These are phyloP conservation scores for Geotrichum carabidarum DNA, from an alignment of 1,139 yeast species.

Conservation along the genomic window DNA sequence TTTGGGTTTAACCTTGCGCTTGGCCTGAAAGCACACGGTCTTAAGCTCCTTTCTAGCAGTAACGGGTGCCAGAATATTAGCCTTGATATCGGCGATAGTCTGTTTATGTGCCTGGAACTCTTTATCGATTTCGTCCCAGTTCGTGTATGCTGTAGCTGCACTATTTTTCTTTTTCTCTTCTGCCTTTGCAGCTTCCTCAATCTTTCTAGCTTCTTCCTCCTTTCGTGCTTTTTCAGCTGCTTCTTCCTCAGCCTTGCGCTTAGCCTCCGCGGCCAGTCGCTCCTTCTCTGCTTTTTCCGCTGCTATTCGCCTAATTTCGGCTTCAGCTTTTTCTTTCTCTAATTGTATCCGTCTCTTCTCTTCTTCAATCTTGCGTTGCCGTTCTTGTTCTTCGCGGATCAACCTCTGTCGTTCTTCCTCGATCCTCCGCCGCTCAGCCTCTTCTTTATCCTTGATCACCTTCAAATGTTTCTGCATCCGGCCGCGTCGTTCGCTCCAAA, in stretches of 20 bases:
- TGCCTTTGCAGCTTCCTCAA: slow-evolving; percentile 22
- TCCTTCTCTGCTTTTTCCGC: slow-evolving; percentile 17
- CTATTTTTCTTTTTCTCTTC: slow-evolving; percentile 17
- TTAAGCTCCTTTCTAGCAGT: slow-evolving; percentile 38
- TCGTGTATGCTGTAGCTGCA: slow-evolving; percentile 34
- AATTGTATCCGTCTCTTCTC: slow-evolving; percentile 21
- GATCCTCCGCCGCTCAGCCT: slow-evolving; percentile 25
- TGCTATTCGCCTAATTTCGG: slow-evolving; percentile 21
- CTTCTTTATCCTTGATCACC: slow-evolving; percentile 23
- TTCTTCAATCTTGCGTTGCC: slow-evolving; percentile 22
- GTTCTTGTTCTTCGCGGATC: slow-evolving; percentile 21
- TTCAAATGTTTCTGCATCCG: slow-evolving; percentile 25
- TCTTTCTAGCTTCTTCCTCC: slow-evolving; percentile 18
- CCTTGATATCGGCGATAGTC: slow-evolving; percentile 57
- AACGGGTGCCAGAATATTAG: slow-evolving; percentile 40
- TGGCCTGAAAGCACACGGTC: slow-evolving; percentile 41
- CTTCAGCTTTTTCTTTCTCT: slow-evolving; percentile 24
- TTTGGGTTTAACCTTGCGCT: slow-evolving; percentile 76
- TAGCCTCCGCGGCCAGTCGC: slow-evolving; percentile 20
- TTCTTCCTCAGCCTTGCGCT: slow-evolving; percentile 16
- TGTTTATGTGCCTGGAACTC: slow-evolving; percentile 50
- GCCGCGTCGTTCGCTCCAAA: slow-evolving; percentile 25
- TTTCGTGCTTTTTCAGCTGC: slow-evolving; percentile 17
- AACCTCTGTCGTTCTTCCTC: slow-evolving; percentile 22
- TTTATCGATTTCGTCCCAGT: slow-evolving; percentile 42